These are phyloP conservation scores for Pterulicium gracile DNA, from an alignment of 1,284 basidiomycete genomes.

Conservation along the genomic window DNA sequence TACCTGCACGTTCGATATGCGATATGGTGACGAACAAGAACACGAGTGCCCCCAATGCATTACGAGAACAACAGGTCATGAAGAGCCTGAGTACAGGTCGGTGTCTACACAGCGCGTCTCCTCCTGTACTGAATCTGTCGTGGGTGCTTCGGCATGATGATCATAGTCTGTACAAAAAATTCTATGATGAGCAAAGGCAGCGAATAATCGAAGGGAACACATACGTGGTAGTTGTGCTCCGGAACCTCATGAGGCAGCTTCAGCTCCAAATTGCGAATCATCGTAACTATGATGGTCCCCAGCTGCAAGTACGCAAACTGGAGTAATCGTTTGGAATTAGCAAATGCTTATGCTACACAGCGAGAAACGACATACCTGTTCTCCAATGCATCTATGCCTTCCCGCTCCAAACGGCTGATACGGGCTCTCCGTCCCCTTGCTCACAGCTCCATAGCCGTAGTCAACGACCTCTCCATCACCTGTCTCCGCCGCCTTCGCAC, in stretches of 20 bases:
- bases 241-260: slow-evolving; percentile 63
- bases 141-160: slow-evolving; percentile 54
- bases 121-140: slow-evolving; percentile 37
- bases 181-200: too few relatives aligned
- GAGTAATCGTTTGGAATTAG: too few relatives aligned
- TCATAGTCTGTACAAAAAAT: slow-evolving; percentile 57
- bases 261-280: slow-evolving; percentile 74
- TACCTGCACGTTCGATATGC: too few relatives aligned
- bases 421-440: slow-evolving; percentile 83
- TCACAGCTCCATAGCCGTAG: slow-evolving; percentile 91
- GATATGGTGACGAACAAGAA: too few relatives aligned
- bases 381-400: slow-evolving; percentile 90
- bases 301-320: slow-evolving; percentile 96
- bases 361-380: too few relatives aligned
- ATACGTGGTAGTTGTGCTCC: slow-evolving; percentile 80
- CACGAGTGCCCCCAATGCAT: too few relatives aligned
- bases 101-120: too few relatives aligned
- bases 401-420: slow-evolving; percentile 98
- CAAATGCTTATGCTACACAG: too few relatives aligned
- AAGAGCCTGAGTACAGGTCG: too few relatives aligned
- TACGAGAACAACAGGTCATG: too few relatives aligned
- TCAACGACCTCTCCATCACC: slow-evolving; percentile 75
- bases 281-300: slow-evolving; percentile 70
- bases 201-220: too few relatives aligned
- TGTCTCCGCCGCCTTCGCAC: slow-evolving; percentile 60